Evolutionary conservation across 2,329 filamentous ascomycete genomes (phyloP), one percentile per base, ranked within the genome.

Genomic region (Ophiobolus disseminans): DNA sequence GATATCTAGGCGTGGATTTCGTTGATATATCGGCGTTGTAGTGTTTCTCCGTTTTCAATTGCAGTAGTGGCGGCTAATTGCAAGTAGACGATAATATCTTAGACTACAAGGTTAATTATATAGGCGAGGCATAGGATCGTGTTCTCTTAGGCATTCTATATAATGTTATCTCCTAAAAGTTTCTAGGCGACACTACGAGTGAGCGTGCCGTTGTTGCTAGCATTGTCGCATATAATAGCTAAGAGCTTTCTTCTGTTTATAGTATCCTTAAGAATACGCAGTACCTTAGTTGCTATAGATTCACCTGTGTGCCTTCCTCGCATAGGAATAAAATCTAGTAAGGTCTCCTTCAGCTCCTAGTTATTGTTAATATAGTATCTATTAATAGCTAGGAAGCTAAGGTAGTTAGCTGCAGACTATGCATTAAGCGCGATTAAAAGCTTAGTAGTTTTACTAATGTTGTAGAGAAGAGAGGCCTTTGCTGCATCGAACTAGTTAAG

Each of bases 361-460:
- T 34, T 28, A 32, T 22, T 34, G 25, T 48, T 51, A 42, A 48
- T 42, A 39, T 53, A 53, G n/a, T 53, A 53, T 1, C 8, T n/a
- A 4, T 53, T 48, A 34, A 48, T 23, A 11, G 3, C 14, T 26
- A 53, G 16, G 28, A 48, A 53, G 30, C 40, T 45, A 14, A 48
- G 30, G 11, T 53, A 36, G 19, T 48, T 53, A 41, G 5, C n/a
- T 39, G 13, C 13, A 48, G 34, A 39, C 40, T 48, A 53, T 7
- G 5, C 16, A 36, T 48, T 23, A 19, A 53, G 25, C n/a, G 8
- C 14, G 20, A 52, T 38, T 21, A 19, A 48, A 14, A 52, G 35
- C 19, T 52, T 45, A 17, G n/a, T 48, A 43, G 13, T 51, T 43
- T 1, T 13, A 19, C 21, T 43, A n/a, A n/a, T n/a, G n/a, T n/a